A percentile compares a stretch with the other conserved stretches of the same genome.
phyloP scores from a whole-genome alignment of 306 rosid species.

The Herpetospermum pedunculosum region DNA sequence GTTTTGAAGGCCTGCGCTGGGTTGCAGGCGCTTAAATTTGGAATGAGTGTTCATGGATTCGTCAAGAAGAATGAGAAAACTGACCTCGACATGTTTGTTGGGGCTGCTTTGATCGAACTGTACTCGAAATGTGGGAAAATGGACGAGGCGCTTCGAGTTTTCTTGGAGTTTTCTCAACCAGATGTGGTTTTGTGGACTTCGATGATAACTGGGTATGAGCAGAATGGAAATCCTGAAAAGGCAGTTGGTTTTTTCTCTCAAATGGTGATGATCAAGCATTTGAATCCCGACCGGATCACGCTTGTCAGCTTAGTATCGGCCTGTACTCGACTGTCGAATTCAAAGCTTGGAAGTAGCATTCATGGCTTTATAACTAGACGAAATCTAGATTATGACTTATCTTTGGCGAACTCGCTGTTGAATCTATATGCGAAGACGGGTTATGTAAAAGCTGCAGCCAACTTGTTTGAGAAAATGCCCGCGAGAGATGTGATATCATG shows the following conservation, averaged over 20 bases:
- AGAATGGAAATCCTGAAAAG: constrained; percentile 34
- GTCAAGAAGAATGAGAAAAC: constrained; percentile 29
- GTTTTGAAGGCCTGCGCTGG: constrained; percentile 54
- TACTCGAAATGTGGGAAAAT: constrained; percentile 57
- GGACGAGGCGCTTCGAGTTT: constrained; percentile 40
- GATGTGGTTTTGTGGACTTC: constrained; percentile 69
- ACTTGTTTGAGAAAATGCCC: constrained; percentile 42
- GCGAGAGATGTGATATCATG: constrained; percentile 63
- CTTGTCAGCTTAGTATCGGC: constrained; percentile 67
- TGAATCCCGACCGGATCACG: constrained; percentile 43
- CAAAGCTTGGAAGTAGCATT: constrained; percentile 42
- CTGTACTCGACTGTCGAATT: constrained; percentile 41
- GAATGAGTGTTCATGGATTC: constrained; percentile 51
- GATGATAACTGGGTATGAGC: constrained; percentile 58
- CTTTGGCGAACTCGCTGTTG: constrained; percentile 47
- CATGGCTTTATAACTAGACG: constrained; percentile 50
- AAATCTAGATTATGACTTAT: constrained; percentile 25
- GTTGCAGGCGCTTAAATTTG: constrained; percentile 28
- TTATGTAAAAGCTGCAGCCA: constrained; percentile 30
- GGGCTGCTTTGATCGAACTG: constrained; percentile 52
- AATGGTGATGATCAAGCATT: constrained; percentile 26
- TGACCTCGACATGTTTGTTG: constrained; percentile 50
- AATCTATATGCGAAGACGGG: constrained; percentile 55
- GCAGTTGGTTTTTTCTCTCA: constrained; percentile 45
- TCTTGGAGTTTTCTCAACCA: constrained; percentile 39